Conservation (phyloP, 352 stramenopile genomes). For the Phytophthora capsici region DNA sequence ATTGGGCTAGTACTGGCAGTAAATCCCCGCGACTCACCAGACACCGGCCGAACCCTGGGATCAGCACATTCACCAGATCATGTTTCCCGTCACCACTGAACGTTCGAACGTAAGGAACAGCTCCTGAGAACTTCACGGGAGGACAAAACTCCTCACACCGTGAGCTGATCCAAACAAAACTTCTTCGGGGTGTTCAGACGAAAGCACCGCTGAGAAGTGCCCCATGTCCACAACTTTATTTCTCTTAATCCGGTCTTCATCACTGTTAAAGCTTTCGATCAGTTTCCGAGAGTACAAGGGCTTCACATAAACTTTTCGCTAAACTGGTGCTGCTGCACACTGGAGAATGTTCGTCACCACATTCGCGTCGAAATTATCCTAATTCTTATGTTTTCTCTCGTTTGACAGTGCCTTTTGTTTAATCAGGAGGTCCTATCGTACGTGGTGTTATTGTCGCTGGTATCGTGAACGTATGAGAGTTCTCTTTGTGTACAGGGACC, state of each 20-base stretch:
- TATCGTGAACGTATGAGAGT: no score
- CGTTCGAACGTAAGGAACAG: conserved; percentile 8
- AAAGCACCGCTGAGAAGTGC: conserved; percentile 5
- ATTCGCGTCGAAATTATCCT: neutral
- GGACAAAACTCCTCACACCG: neutral
- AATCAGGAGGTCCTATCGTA: no score
- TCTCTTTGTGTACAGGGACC: no score
- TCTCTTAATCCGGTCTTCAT: no score
- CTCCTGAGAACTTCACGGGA: conserved; percentile 1
- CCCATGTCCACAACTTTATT: conserved; percentile 7
- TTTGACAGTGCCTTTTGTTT: no score
- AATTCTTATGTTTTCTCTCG: no score
- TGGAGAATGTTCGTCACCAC: neutral
- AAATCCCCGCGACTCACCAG: conserved; percentile 11
- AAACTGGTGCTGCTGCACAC: neutral
- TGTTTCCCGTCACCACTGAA: conserved; percentile 14
- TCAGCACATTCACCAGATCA: conserved; percentile 18
- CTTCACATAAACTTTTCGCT: neutral
- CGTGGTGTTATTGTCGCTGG: no score
- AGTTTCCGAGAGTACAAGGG: no score
- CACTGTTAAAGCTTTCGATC: no score
- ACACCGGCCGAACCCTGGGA: conserved; percentile 20
- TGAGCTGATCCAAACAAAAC: neutral
- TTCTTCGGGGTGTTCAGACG: conserved; percentile 24
- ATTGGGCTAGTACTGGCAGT: neutral